A percentile compares a stretch with the other conserved stretches of the same genome.
Evolutionary conservation across 306 rosid species (phyloP).

Genomic region (Lotus japonicus): DNA sequence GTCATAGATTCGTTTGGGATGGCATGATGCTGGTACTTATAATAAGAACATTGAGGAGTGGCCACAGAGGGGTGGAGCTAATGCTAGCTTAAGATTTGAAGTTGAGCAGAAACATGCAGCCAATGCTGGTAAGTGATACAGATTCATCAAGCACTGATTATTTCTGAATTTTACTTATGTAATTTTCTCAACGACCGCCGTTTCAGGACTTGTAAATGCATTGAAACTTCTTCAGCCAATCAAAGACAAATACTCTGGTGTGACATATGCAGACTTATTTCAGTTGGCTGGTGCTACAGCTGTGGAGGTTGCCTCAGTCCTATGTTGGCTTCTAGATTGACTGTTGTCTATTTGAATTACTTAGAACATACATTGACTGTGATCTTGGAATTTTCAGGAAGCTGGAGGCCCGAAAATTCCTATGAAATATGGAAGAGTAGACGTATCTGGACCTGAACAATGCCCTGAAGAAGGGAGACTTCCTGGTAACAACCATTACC

Average conservation of each 20-base stretch:
- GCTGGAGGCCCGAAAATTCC: conserved; percentile 98
- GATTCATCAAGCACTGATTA: not conserved
- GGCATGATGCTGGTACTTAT: conserved; percentile 98
- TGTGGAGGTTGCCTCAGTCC: conserved; percentile 56
- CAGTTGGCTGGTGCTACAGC: conserved; percentile 97
- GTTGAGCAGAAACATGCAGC: conserved; percentile 86
- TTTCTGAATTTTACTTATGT: conserved; percentile 7
- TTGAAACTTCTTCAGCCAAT: conserved; percentile 93
- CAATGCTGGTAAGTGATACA: conserved; percentile 65
- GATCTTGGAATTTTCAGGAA: conserved; percentile 47
- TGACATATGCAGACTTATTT: conserved; percentile 94
- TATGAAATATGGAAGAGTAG: conserved; percentile 94
- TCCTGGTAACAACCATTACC: conserved; percentile 55
- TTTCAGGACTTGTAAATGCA: conserved; percentile 84
- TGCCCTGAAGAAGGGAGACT: conserved; percentile 99
- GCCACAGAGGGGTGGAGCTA: conserved; percentile 95
- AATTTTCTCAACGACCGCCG: conserved; percentile 19
- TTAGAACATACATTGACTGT: conserved; percentile 6
- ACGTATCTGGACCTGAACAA: conserved; percentile 60
- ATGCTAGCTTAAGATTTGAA: conserved; percentile 88
- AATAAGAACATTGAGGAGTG: conserved; percentile 90
- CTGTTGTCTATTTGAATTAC: not conserved
- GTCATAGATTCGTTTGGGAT: conserved; percentile 81
- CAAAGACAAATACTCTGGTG: conserved; percentile 80
- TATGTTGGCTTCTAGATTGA: conserved; percentile 18